Percentiles rank a stretch among this genome's conserved stretches.
Conservation (phyloP, 2,329 filamentous ascomycete species). For the Pseudopithomyces chartarum region DNA sequence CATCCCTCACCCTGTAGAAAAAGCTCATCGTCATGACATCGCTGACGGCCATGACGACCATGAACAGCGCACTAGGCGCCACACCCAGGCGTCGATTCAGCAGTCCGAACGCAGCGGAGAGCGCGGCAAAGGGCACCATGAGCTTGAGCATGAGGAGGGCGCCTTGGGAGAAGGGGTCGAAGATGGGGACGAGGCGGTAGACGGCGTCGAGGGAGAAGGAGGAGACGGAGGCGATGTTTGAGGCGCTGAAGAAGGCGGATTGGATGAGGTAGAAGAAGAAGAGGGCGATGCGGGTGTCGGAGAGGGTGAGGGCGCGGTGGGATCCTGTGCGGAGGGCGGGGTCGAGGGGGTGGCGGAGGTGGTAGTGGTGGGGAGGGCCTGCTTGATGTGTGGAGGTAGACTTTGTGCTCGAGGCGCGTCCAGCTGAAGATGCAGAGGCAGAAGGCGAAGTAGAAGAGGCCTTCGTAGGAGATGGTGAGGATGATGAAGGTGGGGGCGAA, state of each 20-base stretch:
- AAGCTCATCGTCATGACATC: constrained; percentile 94
- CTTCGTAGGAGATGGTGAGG: constrained; percentile 95
- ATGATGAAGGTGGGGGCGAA: constrained; percentile 95
- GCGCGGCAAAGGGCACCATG: constrained; percentile 88
- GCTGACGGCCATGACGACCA: constrained; percentile 82
- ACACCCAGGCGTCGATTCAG: constrained; percentile 84
- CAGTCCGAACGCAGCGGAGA: constrained; percentile 93
- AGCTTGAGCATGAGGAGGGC: constrained; percentile 87
- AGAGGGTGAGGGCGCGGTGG: constrained; percentile 73
- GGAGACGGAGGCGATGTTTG: constrained; percentile 92
- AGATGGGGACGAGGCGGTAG: constrained; percentile 82
- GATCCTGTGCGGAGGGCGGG: constrained; percentile 41
- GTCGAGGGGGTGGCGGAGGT: constrained; percentile 32
- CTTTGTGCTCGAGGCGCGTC: constrained; percentile 87
- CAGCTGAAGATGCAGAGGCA: constrained; percentile 81
- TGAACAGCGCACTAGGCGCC: constrained; percentile 87
- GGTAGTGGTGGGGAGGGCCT: constrained; percentile 13
- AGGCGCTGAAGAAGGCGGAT: constrained; percentile 95
- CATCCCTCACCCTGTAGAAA: constrained; percentile 96
- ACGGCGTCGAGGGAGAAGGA: constrained; percentile 94
- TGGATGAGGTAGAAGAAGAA: constrained; percentile 97
- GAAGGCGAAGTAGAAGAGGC: constrained; percentile 92
- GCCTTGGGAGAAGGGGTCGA: constrained; percentile 90
- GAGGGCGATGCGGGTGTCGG: constrained; percentile 85
- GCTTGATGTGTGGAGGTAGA: constrained; percentile 57